A percentile compares a stretch with the other conserved stretches of the same genome.
These are phyloP conservation scores for Starmera amethionina DNA, from an alignment of 805 yeast genomes.

Conservation along the genomic window DNA sequence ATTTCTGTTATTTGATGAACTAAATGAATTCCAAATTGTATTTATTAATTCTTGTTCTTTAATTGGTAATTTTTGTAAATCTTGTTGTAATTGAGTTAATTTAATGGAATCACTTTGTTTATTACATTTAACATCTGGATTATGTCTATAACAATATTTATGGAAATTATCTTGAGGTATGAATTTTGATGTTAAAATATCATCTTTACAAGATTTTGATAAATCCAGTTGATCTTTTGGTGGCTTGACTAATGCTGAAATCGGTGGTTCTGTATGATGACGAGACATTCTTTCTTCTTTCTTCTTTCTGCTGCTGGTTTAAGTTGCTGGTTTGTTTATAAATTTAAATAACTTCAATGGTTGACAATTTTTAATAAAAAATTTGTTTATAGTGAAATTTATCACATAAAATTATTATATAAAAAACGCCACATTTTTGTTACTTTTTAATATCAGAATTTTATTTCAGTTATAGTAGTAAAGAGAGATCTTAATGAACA, in stretches of 20 bases:
- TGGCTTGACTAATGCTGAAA: conserved; percentile 6
- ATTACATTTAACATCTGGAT: conserved; percentile 75
- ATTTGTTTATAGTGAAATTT: too few species aligned
- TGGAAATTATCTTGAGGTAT: conserved; percentile 40
- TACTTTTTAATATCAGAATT: too few species aligned
- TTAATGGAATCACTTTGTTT: conserved; percentile 54
- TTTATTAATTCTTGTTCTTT: conserved; percentile 69
- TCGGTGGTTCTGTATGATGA: too few species aligned
- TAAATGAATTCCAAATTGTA: conserved; percentile 77
- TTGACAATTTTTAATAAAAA: too few species aligned
- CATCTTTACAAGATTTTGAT: neutral
- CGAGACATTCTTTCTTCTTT: too few species aligned
- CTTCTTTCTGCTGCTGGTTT: too few species aligned
- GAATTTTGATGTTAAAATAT: conserved; percentile 1
- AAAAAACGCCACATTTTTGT: too few species aligned
- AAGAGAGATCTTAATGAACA: too few species aligned
- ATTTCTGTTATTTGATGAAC: conserved; percentile 62
- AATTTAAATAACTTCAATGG: too few species aligned
- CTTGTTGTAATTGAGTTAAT: conserved; percentile 53
- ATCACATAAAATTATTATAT: too few species aligned
- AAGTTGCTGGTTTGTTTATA: too few species aligned
- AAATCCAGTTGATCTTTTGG: neutral
- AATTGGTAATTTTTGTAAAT: conserved; percentile 49
- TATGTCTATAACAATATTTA: conserved; percentile 83
- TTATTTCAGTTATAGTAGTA: too few species aligned